Base-by-base conservation (phyloP, 768 basidiomycete species). In the Plicaturopsis crispa region DNA sequence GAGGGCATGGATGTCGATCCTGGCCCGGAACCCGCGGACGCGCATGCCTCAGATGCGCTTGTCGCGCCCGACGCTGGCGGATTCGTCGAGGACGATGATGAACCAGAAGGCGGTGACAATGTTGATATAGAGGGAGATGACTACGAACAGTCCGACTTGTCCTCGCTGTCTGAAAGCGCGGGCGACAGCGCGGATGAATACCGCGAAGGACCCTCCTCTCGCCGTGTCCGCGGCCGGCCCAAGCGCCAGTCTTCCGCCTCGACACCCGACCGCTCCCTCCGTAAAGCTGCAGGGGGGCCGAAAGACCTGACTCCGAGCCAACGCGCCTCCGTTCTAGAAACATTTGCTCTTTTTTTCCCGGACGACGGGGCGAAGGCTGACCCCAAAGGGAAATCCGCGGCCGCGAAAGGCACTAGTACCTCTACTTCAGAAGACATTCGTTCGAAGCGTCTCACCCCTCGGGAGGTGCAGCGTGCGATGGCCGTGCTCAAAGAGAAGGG, bases 261-360 rank as follows among this genome's bases (percentile, higher is more conserved):
- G 14, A n/a, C 35, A n/a, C 34, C 22, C n/a, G 17, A 31, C 7
- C 24, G 35, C 16, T 39, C 31, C 21, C n/a, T n/a, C n/a, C n/a
- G n/a, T n/a, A n/a, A n/a, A n/a, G n/a, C n/a, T n/a, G n/a, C n/a
- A n/a, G n/a, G n/a, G n/a, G n/a, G n/a, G n/a, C n/a, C n/a, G n/a
- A 31, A 33, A 39, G 3, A 10, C n/a, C 55, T 80, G 36, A 78
- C 71, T 7, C 49, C 62, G 7, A 65, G 72, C 6, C 82, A 87
- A 53, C 64, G 61, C 33, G 57, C 69, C 35, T 65, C 66, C 13
- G 76, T 75, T 40, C 64, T 77, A 13, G 64, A 67, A 23, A 67
- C 83, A 10, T 91, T 82, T 50, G 62, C 75, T 4, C 62, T 89
- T 31, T 89, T 91, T 62, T 89, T 91, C 54, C 79, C 82, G 21